Evolutionary conservation across 441 rosid species (phyloP).

Genomic region (Kokia cookei): DNA sequence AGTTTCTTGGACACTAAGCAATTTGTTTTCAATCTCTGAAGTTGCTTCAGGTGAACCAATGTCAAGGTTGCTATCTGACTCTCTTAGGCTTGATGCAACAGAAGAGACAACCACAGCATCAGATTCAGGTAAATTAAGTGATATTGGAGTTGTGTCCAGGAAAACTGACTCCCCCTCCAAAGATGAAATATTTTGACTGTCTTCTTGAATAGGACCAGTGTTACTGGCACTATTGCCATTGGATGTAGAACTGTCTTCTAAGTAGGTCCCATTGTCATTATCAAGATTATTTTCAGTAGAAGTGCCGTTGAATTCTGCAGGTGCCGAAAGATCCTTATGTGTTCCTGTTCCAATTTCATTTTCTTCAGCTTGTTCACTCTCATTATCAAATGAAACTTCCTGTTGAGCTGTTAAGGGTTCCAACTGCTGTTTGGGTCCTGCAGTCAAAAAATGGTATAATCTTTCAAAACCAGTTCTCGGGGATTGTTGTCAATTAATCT

Average conservation of each 20-base stretch:
- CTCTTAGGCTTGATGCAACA: constrained; percentile 15
- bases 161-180: constrained; percentile 27
- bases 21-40: constrained; percentile 27
- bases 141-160: constrained; percentile 25
- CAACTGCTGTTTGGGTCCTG: constrained; percentile 64
- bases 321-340: constrained; percentile 21
- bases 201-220: constrained; percentile 21
- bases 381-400: constrained; percentile 40
- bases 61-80: constrained; percentile 15
- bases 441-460: constrained; percentile 8
- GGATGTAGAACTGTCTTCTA: constrained; percentile 18
- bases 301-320: constrained; percentile 33
- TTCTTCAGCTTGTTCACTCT: constrained; percentile 27
- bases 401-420: constrained; percentile 60
- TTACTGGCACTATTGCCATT: constrained; percentile 22
- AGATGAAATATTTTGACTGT: constrained; percentile 27
- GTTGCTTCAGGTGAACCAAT: constrained; percentile 14
- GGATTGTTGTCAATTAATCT: background rate
- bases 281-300: constrained; percentile 21
- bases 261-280: constrained; percentile 18
- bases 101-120: constrained; percentile 14
- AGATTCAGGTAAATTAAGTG: constrained; percentile 31
- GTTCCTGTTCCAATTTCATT: constrained; percentile 23
- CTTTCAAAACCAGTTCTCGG: background rate
- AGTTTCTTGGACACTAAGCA: constrained; percentile 10